Evolutionary conservation across 495 filamentous ascomycete species (phyloP).

Genomic region (Penicillium arizonense): DNA sequence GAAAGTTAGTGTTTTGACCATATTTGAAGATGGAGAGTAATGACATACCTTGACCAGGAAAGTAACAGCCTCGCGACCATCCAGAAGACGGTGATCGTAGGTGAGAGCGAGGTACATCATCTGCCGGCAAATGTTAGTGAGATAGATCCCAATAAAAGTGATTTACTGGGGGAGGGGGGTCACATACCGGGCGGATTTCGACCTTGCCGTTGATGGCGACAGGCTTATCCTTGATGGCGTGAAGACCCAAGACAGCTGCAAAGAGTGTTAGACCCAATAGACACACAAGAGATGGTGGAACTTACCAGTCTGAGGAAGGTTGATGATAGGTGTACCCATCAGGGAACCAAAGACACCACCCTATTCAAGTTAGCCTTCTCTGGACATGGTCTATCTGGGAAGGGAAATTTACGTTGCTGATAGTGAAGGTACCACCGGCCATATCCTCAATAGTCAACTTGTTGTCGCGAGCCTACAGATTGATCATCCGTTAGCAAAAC

Average conservation of each 20-base stretch:
- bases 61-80: conserved; percentile 93
- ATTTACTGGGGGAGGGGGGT: neutral
- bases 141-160: neutral
- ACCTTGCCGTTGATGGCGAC: conserved; percentile 89
- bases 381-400: neutral
- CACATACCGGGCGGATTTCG: conserved; percentile 77
- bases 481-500: neutral
- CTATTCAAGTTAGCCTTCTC: conserved; percentile 33
- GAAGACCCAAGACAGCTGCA: conserved; percentile 86
- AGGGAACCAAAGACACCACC: conserved; percentile 75
- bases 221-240: conserved; percentile 94
- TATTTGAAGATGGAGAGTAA: neutral
- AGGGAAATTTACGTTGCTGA: conserved; percentile 74
- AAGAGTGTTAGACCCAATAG: conserved; percentile 16
- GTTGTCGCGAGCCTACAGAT: conserved; percentile 75
- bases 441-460: conserved; percentile 99
- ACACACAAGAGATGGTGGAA: neutral
- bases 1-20: conserved; percentile 11
- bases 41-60: conserved; percentile 82
- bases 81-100: conserved; percentile 93
- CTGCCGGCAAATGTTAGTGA: conserved; percentile 25
- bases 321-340: conserved; percentile 99
- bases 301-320: conserved; percentile 81
- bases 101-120: conserved; percentile 99
- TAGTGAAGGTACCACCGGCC: conserved; percentile 98